These are phyloP conservation scores for Pleurotus salmoneostramineus DNA, from an alignment of 768 basidiomycete species.

Conservation along the genomic window DNA sequence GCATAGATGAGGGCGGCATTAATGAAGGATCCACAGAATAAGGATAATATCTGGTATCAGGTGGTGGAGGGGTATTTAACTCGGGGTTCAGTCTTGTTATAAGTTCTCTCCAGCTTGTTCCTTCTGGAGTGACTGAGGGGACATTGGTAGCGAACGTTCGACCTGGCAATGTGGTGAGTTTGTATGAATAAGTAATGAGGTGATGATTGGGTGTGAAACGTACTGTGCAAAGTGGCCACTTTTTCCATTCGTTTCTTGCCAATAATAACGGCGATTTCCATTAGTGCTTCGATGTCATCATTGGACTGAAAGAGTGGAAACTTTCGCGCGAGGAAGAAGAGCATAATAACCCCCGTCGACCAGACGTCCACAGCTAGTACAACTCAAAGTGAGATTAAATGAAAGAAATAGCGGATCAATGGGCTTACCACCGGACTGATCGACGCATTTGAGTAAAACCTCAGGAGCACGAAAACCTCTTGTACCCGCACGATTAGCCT, in stretches of 20 bases:
- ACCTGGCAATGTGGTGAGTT: constrained; percentile 39
- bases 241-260: constrained; percentile 82
- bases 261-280: constrained; percentile 90
- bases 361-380: constrained; percentile 89
- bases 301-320: constrained; percentile 94
- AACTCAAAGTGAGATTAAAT: constrained; percentile 1
- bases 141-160: constrained; percentile 91
- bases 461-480: constrained; percentile 97
- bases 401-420: not conserved
- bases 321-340: constrained; percentile 89
- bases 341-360: constrained; percentile 88
- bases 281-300: constrained; percentile 92
- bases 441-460: constrained; percentile 89
- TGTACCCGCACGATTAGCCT: constrained; percentile 96
- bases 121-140: constrained; percentile 65
- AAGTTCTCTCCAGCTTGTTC: constrained; percentile 69
- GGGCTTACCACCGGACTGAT: constrained; percentile 83
- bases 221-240: constrained; percentile 86
- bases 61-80: constrained; percentile 46
- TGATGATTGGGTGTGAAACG: not conserved
- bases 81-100: constrained; percentile 77
- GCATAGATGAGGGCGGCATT: constrained; percentile 13
- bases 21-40: constrained; percentile 21
- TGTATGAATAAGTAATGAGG: not conserved
- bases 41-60: constrained; percentile 53